A percentile compares a stretch with the other conserved stretches of the same genome.
Evolutionary conservation across 768 basidiomycete genomes (phyloP).

Genomic region (Boletellus ananiceps): DNA sequence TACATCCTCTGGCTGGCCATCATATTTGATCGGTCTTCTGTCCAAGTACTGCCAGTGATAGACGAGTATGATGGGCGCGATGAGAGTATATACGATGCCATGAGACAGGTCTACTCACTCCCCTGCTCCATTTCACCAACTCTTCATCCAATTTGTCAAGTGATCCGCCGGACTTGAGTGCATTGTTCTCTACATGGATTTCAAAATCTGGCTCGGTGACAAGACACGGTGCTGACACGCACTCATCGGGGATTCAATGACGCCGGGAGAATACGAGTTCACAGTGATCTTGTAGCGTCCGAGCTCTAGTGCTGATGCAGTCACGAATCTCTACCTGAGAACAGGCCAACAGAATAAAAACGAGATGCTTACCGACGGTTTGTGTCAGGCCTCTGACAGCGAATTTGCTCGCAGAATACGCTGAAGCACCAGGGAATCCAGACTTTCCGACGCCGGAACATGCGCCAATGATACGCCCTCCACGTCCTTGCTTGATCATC

Average conservation of each 20-base stretch:
- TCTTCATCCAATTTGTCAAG: neutral
- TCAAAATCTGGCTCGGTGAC: neutral
- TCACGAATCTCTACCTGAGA: neutral
- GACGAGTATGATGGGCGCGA: too few species aligned
- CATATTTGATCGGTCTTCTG: conserved; percentile 6
- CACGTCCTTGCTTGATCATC: conserved; percentile 50
- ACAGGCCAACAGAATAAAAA: neutral
- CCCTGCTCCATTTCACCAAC: neutral
- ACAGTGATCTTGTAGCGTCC: neutral
- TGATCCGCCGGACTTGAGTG: neutral
- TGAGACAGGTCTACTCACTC: conserved; percentile 3
- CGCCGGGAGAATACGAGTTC: neutral
- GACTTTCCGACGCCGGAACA: conserved; percentile 3
- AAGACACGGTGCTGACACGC: too few species aligned
- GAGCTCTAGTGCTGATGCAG: conserved; percentile 18
- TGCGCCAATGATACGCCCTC: conserved; percentile 50
- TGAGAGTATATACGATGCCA: neutral
- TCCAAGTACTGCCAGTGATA: neutral
- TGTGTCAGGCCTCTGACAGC: conserved; percentile 38
- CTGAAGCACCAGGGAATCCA: conserved; percentile 23
- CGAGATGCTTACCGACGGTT: conserved; percentile 24
- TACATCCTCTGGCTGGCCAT: conserved; percentile 31
- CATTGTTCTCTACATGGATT: neutral
- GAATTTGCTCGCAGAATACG: conserved; percentile 28
- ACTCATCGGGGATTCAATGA: too few species aligned